Evolutionary conservation across 176 grass and related monocot species (phyloP), one percentile per base, ranked within the genome.

Genomic region (Raddia guianensis): DNA sequence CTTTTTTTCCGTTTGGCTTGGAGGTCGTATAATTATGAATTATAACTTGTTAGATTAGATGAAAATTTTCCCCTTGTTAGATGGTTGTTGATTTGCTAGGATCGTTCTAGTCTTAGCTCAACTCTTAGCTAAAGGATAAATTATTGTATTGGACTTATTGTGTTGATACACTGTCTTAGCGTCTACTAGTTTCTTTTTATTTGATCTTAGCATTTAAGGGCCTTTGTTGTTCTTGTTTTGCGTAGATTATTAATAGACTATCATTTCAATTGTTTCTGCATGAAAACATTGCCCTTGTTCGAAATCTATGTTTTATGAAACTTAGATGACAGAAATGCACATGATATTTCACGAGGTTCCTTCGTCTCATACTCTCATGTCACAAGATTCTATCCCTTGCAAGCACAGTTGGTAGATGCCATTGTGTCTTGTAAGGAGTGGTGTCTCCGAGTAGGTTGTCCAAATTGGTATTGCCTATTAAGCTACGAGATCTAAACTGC

Each of bases 31-130:
- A 45, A 56, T 73, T 63, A 50, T n/a, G 52, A 64, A 48, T 59
- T 59, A 1, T 82, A 73, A n/a, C 68, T 53, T 82, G 43, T 52
- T 73, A 34, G 70, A 51, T 52, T 73, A 34, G 70, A 51, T 72
- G 48, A 12, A 54, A 20, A 20, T 2, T 4, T 0, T 8, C 1
- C 56, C 56, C 8, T 59, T 33, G 59, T 63, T 50, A 49, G 75
- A 65, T 14, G 19, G 48, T 61, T 84, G 16, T 76, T 32, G 43
- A 9, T 64, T 64, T 32, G 9, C 0, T 47, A 63, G 8, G 19
- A 21, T 70, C 40, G 5, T 63, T 84, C 37, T 48, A 15, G 4
- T 43, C 16, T 81, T 49, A 0, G n/a, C 47, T 64, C 3, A 56
- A 16, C 3, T 49, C 14, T 42, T 75, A 14, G 18, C 47, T 14